Base-by-base conservation (phyloP, 352 stramenopile species). In the Sclerospora graminicola region DNA sequence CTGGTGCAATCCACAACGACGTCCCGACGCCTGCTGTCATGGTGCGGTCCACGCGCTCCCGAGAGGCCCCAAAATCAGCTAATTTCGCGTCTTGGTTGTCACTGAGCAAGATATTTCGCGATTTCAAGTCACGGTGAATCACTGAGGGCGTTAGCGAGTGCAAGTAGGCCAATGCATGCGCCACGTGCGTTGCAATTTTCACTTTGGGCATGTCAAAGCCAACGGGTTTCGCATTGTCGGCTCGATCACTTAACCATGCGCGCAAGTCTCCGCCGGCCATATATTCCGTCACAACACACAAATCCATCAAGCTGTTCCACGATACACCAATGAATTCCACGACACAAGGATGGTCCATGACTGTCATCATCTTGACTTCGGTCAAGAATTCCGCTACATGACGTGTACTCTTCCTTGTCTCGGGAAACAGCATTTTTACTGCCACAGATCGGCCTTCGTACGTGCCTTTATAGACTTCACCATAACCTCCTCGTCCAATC, bases 281-380 rank as follows among this genome's bases (percentile, higher is more conserved):
- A 53, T 61, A 82, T 42, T 85, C 69, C 4, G 64, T 76, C 5
- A 85, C 48, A 2, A 80, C 65, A 31, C 64, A 68, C n/a, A 82
- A 45, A 13, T 85, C 72, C 23, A 61, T 55, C 9, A 82, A 51
- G 18, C 61, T 61, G 29, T 79, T 66, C 72, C 72, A 85, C 1
- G 59, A 63, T 9, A 82, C 66, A n/a, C 61, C 66, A 9, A 82
- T 15, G 27, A 77, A 84, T n/a, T 55, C 29, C 8, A 82, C 69
- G 15, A 84, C 60, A 14, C 60, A 52, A 0, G 49, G 37, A 39
- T 77, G 67, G 18, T 81, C 51, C 10, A 82, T 54, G 20, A 48
- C 37, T 3, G 59, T 58, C 54, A 75, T 66, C 35, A 84, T 52
- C 41, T 74, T 74, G 9, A 73, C 58, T 42, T 84, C 69, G 0